A percentile compares a stretch with the other conserved stretches of the same genome.
Conservation (phyloP, 495 filamentous ascomycete genomes). For the Platismatia glauca region DNA sequence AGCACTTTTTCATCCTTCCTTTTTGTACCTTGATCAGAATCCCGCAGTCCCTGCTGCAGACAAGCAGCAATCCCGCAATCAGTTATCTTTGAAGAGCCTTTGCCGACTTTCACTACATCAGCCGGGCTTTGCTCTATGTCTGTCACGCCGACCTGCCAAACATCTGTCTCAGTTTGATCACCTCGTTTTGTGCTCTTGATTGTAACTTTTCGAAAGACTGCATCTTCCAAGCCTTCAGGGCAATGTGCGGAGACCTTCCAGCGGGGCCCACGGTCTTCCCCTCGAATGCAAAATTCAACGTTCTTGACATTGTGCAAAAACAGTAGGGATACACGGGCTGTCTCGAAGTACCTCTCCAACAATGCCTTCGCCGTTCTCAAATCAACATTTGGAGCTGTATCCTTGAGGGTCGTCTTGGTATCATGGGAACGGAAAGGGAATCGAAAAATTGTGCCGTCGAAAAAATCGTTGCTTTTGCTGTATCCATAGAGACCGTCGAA, state of each 20-base stretch:
- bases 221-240: slow-evolving; percentile 10
- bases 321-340: slow-evolving; percentile 28
- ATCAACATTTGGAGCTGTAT: slow-evolving; percentile 12
- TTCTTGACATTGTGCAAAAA: slow-evolving; percentile 25
- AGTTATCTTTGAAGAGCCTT: slow-evolving; percentile 26
- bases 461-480: slow-evolving; percentile 20
- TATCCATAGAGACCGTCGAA: slow-evolving; percentile 34
- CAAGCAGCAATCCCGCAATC: slow-evolving; percentile 33
- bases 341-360: slow-evolving; percentile 27
- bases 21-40: not conserved
- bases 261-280: slow-evolving; percentile 2
- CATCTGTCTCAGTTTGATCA: slow-evolving; percentile 12
- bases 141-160: slow-evolving; percentile 25
- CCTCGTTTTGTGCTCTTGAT: slow-evolving; percentile 13
- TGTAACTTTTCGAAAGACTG: slow-evolving; percentile 15
- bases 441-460: slow-evolving; percentile 36
- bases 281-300: slow-evolving; percentile 25
- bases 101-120: slow-evolving; percentile 15
- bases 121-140: slow-evolving; percentile 19
- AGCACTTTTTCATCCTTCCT: not conserved
- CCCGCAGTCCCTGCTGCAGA: not conserved
- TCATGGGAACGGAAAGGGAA: slow-evolving; percentile 27
- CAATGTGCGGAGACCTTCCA: slow-evolving; percentile 20
- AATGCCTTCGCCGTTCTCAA: slow-evolving; percentile 4
- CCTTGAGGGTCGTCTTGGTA: slow-evolving; percentile 18